phyloP scores from a whole-genome alignment of 176 grass and related monocot species.

The Panicum miliaceum region DNA sequence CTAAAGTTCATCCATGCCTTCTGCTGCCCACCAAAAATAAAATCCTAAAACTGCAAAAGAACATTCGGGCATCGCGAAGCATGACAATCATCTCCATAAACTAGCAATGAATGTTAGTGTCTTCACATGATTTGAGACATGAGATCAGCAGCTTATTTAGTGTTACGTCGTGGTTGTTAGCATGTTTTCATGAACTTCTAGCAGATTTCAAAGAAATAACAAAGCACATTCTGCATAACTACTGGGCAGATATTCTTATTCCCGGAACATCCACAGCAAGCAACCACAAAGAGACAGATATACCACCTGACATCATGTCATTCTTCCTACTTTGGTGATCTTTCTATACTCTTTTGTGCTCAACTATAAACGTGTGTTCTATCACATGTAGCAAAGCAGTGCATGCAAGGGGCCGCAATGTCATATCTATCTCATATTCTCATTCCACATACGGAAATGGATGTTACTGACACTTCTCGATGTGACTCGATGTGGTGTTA shows the following conservation, averaged over 20 bases:
- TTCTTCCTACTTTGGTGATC: background rate
- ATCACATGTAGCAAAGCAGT: background rate
- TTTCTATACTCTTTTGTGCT: background rate
- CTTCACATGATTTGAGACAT: background rate
- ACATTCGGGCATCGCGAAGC: background rate
- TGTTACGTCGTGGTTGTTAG: background rate
- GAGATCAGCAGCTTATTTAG: background rate
- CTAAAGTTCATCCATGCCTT: conserved; percentile 8
- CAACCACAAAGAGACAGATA: background rate
- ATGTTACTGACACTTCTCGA: background rate
- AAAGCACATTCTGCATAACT: background rate
- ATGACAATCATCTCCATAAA: background rate
- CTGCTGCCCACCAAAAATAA: background rate
- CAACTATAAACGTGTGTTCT: background rate
- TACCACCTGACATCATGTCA: background rate
- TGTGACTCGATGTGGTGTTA: background rate
- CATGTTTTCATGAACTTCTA: background rate
- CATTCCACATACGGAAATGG: background rate
- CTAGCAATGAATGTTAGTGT: background rate
- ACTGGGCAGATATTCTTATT: background rate
- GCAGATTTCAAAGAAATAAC: background rate
- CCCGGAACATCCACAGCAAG: background rate
- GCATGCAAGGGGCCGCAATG: background rate
- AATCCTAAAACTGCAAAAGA: background rate
- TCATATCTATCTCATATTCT: background rate